Evolutionary conservation across 2,329 filamentous ascomycete genomes (phyloP), one percentile per base, ranked within the genome.

Genomic region (Thelonectria rubi): DNA sequence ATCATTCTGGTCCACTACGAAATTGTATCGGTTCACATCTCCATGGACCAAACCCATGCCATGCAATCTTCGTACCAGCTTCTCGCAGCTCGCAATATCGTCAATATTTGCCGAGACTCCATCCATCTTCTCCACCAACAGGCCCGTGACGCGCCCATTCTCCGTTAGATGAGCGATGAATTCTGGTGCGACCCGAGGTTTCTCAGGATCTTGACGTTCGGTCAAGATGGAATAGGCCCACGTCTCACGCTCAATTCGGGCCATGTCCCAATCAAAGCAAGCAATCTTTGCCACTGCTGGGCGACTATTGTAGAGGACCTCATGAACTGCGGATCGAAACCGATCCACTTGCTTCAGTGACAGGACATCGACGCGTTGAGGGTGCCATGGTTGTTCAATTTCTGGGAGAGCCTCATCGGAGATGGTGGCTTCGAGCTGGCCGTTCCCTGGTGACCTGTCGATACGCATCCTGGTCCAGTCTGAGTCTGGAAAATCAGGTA

Each of bases 11-110:
- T 65, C 55, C 12, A 58, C 39, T 48, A 79, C 60, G 63, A 78
- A 79, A 65, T 77, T 80, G 56, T 78, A 71, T 55, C 72, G 70
- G 63, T 79, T 79, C 34, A 74, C 68, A 64, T 79, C 78, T 14
- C 75, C 74, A 67, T 79, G 75, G 30, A 76, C 24, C 46, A 77
- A 40, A 34, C 73, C 70, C 39, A 73, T 53, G 18, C 61, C 30
- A 58, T 76, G 72, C 18, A 76, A 56, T 60, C 66, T 68, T 52
- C 55, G 32, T 30, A 77, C 40, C 61, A 69, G 65, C 39, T 57
- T 42, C 63, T 73, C 62, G 62, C 77, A 77, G n/a, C 24, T 18
- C 30, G 30, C 34, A 24, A 77, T 68, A 63, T 77, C 72, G 9
- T 68, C 32, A 8, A 72, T 15, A 11, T 58, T 66, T 42, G 77